Percentiles rank a stretch among this genome's conserved stretches.
These are phyloP conservation scores for Yamadazyma buinensis DNA, from an alignment of 1,139 yeast species.

Conservation along the genomic window DNA sequence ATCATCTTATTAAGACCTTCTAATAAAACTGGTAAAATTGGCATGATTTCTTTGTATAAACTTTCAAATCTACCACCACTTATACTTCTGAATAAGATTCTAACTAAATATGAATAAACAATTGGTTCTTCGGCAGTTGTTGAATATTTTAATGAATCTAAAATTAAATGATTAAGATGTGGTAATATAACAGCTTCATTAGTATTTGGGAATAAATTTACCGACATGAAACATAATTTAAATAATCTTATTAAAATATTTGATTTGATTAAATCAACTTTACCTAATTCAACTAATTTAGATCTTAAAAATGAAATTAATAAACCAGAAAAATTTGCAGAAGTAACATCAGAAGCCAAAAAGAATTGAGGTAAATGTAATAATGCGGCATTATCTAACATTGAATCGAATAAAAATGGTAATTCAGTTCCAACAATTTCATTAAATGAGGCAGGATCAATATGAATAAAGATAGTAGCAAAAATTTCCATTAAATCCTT, in stretches of 20 bases:
- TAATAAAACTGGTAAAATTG: constrained; percentile 78
- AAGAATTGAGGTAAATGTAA: constrained; percentile 92
- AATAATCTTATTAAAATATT: constrained; percentile 80
- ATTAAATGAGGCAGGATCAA: constrained; percentile 94
- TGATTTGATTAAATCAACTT: constrained; percentile 72
- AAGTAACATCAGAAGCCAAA: constrained; percentile 87
- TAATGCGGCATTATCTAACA: constrained; percentile 81
- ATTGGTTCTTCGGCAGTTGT: constrained; percentile 91
- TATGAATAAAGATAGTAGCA: constrained; percentile 88
- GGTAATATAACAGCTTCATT: constrained; percentile 88
- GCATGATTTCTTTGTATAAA: constrained; percentile 87
- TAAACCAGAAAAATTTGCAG: constrained; percentile 89
- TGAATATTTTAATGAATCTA: constrained; percentile 75
- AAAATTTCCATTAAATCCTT: constrained; percentile 94
- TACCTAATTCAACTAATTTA: constrained; percentile 75
- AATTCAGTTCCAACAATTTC: constrained; percentile 85
- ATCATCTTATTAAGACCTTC: constrained; percentile 84
- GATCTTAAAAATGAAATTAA: constrained; percentile 71
- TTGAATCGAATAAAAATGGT: constrained; percentile 71
- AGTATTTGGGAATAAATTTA: constrained; percentile 80
- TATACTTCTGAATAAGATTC: constrained; percentile 88
- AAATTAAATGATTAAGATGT: constrained; percentile 76
- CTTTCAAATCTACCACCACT: constrained; percentile 96
- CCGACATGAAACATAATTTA: constrained; percentile 94
- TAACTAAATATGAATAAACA: constrained; percentile 80